Conservation (phyloP, 2,329 filamentous ascomycete genomes). For the Monilinia vaccinii-corymbosi region DNA sequence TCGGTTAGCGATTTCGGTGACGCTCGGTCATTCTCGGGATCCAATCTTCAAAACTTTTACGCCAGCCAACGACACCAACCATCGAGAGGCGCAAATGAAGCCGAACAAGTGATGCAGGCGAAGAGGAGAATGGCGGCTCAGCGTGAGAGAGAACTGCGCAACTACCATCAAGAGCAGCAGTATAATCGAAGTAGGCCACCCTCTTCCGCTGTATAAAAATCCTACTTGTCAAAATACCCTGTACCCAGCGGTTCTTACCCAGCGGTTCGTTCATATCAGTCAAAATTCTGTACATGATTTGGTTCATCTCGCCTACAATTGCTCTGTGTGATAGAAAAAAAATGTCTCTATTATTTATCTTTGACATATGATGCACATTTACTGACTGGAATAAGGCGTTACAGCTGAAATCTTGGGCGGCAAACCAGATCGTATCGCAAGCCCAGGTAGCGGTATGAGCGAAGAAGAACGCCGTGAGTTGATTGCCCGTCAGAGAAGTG, state of each 20-base stretch:
- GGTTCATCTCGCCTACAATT: constrained; percentile 27
- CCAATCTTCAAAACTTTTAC: constrained; percentile 89
- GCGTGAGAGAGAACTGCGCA: constrained; percentile 96
- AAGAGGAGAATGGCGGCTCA: constrained; percentile 99
- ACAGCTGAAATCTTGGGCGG: constrained; percentile 56
- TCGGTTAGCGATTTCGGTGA: constrained; percentile 73
- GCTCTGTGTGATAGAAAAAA: constrained; percentile 31
- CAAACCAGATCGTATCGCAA: constrained; percentile 82
- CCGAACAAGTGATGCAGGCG: constrained; percentile 97
- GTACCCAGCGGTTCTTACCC: constrained; percentile 4
- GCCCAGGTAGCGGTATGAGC: constrained; percentile 72
- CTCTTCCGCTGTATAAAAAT: constrained; percentile 56
- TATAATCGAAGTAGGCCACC: constrained; percentile 97
- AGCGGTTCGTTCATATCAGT: constrained; percentile 21
- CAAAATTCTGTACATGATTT: constrained; percentile 31
- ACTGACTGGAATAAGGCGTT: constrained; percentile 41
- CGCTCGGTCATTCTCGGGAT: constrained; percentile 61
- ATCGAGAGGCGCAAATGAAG: constrained; percentile 75
- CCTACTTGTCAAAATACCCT: constrained; percentile 23
- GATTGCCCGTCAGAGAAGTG: constrained; percentile 90
- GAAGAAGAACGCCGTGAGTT: constrained; percentile 94
- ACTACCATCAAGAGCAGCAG: constrained; percentile 99
- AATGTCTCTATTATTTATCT: neutral
- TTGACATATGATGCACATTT: constrained; percentile 22
- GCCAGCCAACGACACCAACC: constrained; percentile 85